Evolutionary conservation across 768 basidiomycete species (phyloP).

Genomic region (Paxillus ammoniavirescens): DNA sequence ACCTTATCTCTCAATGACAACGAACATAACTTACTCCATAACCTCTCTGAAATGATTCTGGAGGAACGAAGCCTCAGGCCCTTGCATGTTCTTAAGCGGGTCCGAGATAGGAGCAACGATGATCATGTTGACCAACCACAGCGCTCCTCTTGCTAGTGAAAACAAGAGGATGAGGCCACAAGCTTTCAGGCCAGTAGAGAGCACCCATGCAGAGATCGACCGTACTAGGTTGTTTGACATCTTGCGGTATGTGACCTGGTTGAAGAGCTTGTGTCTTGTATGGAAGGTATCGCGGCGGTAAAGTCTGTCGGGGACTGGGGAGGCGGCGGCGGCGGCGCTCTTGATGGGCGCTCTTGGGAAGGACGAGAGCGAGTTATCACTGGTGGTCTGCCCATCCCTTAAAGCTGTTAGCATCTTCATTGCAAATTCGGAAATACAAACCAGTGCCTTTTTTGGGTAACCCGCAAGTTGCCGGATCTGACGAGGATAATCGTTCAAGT

Average conservation of each 20-base stretch:
- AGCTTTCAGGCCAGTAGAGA: constrained; percentile 22
- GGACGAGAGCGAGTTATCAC: background rate
- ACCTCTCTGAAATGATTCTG: constrained; percentile 45
- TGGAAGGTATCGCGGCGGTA: background rate
- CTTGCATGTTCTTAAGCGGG: constrained; percentile 47
- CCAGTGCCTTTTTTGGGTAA: constrained; percentile 5
- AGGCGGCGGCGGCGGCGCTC: background rate
- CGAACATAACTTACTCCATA: constrained; percentile 40
- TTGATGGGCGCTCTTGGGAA: background rate
- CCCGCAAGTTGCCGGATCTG: background rate
- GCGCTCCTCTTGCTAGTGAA: constrained; percentile 34
- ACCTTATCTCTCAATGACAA: background rate
- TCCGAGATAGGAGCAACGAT: constrained; percentile 45
- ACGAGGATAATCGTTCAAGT: too few relatives aligned
- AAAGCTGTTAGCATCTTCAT: background rate
- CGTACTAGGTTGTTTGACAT: background rate
- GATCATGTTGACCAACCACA: constrained; percentile 45
- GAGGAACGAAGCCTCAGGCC: constrained; percentile 41
- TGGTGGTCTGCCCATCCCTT: background rate
- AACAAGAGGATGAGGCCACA: constrained; percentile 29
- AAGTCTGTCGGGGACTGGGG: background rate
- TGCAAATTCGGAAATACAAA: background rate
- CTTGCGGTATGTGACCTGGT: background rate
- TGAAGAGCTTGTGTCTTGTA: background rate
- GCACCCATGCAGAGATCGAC: background rate